These are phyloP conservation scores for Allium sativum DNA, from an alignment of 106 monocot species.

Conservation along the genomic window DNA sequence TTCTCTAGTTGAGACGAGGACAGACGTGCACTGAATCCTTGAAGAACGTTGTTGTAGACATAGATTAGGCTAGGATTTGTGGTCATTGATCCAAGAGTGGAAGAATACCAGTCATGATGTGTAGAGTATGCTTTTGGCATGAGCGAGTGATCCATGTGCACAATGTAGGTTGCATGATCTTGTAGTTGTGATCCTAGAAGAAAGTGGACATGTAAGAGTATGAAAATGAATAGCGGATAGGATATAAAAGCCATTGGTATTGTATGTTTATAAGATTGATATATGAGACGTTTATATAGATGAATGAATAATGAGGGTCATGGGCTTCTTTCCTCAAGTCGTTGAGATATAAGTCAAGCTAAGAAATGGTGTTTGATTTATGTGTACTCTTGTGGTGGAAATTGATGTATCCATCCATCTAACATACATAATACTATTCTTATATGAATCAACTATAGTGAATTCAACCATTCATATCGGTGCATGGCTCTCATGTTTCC, in stretches of 20 bases:
- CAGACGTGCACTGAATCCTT: slow-evolving; percentile 39
- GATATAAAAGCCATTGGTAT: neutral
- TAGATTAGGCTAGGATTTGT: slow-evolving; percentile 21
- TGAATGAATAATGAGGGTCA: slow-evolving; percentile 5
- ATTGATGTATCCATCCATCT: neutral
- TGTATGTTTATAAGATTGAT: neutral
- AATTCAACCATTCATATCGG: no score
- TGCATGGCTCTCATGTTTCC: no score
- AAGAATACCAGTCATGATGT: slow-evolving; percentile 34
- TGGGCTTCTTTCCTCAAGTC: slow-evolving; percentile 1
- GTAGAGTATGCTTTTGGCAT: slow-evolving; percentile 42
- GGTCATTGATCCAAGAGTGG: slow-evolving; percentile 13
- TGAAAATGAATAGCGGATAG: neutral
- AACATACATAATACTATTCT: neutral
- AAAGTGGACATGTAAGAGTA: neutral
- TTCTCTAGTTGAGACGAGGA: slow-evolving; percentile 19
- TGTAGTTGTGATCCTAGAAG: neutral
- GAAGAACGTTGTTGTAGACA: slow-evolving; percentile 31
- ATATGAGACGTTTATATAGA: slow-evolving; percentile 2
- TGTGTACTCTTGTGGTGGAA: slow-evolving; percentile 6
- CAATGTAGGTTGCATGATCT: slow-evolving; percentile 34
- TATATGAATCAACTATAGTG: neutral
- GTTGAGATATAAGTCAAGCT: slow-evolving; percentile 8
- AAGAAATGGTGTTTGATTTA: neutral
- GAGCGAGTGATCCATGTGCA: slow-evolving; percentile 55